Base-by-base conservation (phyloP, 2,329 filamentous ascomycete genomes). In the Colletotrichum australisinense region DNA sequence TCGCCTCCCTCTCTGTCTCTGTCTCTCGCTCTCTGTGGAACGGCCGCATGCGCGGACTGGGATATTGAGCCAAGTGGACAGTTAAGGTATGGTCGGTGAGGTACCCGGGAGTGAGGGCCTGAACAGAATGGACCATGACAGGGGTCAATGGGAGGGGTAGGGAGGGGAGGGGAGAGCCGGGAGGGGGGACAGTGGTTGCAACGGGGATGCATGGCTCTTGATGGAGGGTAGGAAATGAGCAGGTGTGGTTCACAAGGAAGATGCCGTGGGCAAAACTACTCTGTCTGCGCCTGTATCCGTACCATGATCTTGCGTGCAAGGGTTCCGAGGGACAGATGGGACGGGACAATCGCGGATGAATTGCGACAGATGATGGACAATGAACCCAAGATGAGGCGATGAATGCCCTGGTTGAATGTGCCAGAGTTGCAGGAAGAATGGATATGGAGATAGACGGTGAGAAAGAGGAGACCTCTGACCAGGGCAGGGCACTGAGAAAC, bases 351-450 rank as follows among this genome's bases (percentile, higher is more conserved):
- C 67, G 67, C 22, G 62, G 35, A 42, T 71, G 60, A 66, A 14
- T 62, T 66, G 49, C 71, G 56, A 66, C 56, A 71, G 62, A 71
- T 73, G 71, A 73, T 73, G 67, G 66, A 52, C 66, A 32, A 56
- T 28, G 53, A 16, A 42, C 22, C 30, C 24, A 53, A 32, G 14
- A 62, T 35, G 59, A 73, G 66, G 53, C 66, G 9, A 59, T 64
- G 58, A 53, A 46, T 26, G 16, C 19, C 11, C 12, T 56, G 53
- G 26, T 46, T 46, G 30, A 14, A 26, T 30, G 26, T 16, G 28
- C 24, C 32, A 22, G 22, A 35, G n/a, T 49, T 12, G n/a, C 35
- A 14, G 19, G 24, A 28, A n/a, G 42, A 26, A 46, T 16, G 57
- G n/a, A 63, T 38, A 26, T n/a, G 22, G 32, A n/a, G 46, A 55